Base-by-base conservation (phyloP, 208 protist species). In the Herpetomonas tarakana region DNA sequence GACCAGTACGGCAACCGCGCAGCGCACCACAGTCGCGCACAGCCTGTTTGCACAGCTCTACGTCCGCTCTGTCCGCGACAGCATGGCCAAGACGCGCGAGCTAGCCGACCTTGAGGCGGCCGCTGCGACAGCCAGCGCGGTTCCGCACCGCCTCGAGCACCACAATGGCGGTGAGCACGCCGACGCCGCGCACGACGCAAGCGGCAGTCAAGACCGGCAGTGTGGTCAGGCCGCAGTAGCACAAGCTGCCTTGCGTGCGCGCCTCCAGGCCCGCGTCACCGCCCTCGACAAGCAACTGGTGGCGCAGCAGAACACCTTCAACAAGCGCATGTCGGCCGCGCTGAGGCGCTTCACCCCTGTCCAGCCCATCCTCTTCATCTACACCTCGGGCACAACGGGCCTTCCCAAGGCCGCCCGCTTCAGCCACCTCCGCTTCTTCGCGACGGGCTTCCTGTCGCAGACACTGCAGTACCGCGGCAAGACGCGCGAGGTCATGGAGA, bases 321-420 rank as follows among this genome's bases (percentile, higher is more conserved):
- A 18, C 27, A 1, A 14, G 3, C 45, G 21, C 18, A 18, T 75
- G 27, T 14, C 47, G 35, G 19, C 67, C 39, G 61, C 57, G 18
- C 65, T 88, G 16, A 28, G 45, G 16, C 73, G 65, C 47, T 88
- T 85, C 52, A 45, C 58, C 35, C 68, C 63, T 28, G 75, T 74
- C 2, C 74, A 83, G 63, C 78, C 82, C 0, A 57, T 88, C 9
- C 59, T 88, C n/a, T 66, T 82, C 62, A 92, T 96, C 58, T 94
- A 86, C 64, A 94, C 84, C n/a, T 91, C 79, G 21, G 91, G 91
- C 26, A 97, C 90, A 1, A 93, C 93, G 3, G 90, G 89, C 2
- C 62, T 91, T 52, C 84, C 88, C 31, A 95, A 96, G 63, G 89
- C 86, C 21, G 78, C 83, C 2, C 66, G 77, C 30, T 50, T 95